Evolutionary conservation across 1,139 yeast species (phyloP).

Genomic region (Saccharomyces pastorianus): DNA sequence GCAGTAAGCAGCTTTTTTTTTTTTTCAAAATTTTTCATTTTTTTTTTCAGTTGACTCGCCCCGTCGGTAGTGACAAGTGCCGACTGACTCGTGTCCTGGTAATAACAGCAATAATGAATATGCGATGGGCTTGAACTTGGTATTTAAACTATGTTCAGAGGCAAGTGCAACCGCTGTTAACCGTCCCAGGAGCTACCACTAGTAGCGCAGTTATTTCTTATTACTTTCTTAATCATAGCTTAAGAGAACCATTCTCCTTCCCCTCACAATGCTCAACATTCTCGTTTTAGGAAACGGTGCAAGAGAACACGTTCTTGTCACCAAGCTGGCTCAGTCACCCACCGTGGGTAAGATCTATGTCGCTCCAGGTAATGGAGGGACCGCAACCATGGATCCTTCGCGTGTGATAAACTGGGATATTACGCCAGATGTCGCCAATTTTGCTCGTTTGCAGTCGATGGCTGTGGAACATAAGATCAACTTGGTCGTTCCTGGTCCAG

Average conservation of each 20-base stretch:
- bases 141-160: neutral
- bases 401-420: conserved; percentile 48
- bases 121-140: neutral
- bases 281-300: conserved; percentile 96
- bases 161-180: neutral
- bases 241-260: neutral
- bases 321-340: conserved; percentile 80
- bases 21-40: neutral
- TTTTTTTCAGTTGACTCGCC: conserved; percentile 2
- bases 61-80: neutral
- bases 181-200: neutral
- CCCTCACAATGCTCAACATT: conserved; percentile 40
- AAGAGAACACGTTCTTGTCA: conserved; percentile 94
- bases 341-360: conserved; percentile 68
- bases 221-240: neutral
- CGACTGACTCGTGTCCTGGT: neutral
- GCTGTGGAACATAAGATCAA: conserved; percentile 60
- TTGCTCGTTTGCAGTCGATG: conserved; percentile 53
- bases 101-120: neutral
- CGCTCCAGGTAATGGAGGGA: conserved; percentile 98
- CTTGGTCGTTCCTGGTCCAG: conserved; percentile 97
- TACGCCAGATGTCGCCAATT: conserved; percentile 55
- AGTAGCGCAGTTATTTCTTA: neutral
- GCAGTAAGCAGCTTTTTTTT: neutral
- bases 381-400: conserved; percentile 40